Evolutionary conservation across 2,329 filamentous ascomycete species (phyloP).

Genomic region (Colletotrichum sp.): DNA sequence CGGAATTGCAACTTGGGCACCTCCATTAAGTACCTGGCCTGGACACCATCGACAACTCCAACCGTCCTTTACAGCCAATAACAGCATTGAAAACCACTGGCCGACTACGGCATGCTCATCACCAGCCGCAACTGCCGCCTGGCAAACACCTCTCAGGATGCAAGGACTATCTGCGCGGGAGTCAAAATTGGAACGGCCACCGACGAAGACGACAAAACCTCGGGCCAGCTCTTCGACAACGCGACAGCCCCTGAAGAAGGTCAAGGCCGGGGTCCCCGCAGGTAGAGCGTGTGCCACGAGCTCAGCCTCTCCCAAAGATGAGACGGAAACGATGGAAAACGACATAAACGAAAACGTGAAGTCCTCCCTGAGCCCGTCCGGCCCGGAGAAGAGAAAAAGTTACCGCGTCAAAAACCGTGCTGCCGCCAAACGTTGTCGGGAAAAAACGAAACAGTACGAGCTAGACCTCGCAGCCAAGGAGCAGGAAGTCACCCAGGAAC

Average conservation of each 20-base stretch:
- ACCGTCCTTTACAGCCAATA: not conserved
- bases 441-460: conserved; percentile 18
- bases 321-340: not conserved
- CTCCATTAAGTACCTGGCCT: not conserved
- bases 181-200: not conserved
- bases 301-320: not conserved
- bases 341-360: not conserved
- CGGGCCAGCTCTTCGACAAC: not conserved
- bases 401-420: conserved; percentile 20
- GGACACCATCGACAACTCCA: not conserved
- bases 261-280: not conserved
- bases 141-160: not conserved
- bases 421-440: conserved; percentile 18
- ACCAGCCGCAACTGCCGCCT: not conserved
- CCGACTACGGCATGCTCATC: not conserved
- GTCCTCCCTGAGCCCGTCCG: not conserved
- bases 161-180: not conserved
- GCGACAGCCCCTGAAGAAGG: not conserved
- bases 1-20: not conserved
- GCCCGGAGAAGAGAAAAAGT: not conserved
- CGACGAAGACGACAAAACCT: not conserved
- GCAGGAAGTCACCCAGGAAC: not conserved
- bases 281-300: not conserved
- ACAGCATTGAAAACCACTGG: not conserved
- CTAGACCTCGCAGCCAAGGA: conserved; percentile 1